A percentile compares a stretch with the other conserved stretches of the same genome.
Conservation (phyloP, 371 early-diverging fungal species). For the Fennellomyces sp. region DNA sequence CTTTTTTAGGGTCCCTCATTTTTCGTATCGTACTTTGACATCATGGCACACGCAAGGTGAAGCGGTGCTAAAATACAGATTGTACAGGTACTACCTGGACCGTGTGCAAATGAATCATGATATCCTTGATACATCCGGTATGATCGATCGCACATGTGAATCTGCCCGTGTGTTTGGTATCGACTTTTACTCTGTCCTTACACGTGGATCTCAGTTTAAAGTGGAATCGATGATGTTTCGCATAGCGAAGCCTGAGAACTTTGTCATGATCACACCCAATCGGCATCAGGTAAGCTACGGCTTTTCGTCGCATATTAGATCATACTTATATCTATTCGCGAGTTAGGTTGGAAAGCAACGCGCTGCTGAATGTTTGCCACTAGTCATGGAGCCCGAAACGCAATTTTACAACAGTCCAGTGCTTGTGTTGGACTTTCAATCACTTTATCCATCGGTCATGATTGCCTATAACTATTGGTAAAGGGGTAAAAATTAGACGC, state of each 20-base stretch:
- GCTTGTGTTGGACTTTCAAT: slow-evolving; percentile 90
- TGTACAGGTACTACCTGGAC: slow-evolving; percentile 68
- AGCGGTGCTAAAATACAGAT: slow-evolving; percentile 58
- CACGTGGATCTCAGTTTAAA: slow-evolving; percentile 88
- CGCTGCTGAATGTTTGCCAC: slow-evolving; percentile 81
- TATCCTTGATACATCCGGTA: slow-evolving; percentile 72
- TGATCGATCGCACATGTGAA: slow-evolving; percentile 77
- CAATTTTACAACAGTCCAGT: slow-evolving; percentile 82
- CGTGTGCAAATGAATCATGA: slow-evolving; percentile 68
- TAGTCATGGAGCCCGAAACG: slow-evolving; percentile 88
- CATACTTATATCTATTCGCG: not conserved
- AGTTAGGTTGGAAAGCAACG: slow-evolving; percentile 67
- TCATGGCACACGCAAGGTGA: slow-evolving; percentile 63
- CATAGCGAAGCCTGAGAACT: slow-evolving; percentile 82
- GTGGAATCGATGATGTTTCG: slow-evolving; percentile 90
- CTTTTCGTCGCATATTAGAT: not conserved
- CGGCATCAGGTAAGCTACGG: slow-evolving; percentile 56
- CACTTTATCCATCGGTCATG: slow-evolving; percentile 92
- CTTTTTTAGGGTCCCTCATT: slow-evolving; percentile 58
- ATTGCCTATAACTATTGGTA: slow-evolving; percentile 94
- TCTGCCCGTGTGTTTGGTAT: slow-evolving; percentile 89
- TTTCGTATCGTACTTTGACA: slow-evolving; percentile 56
- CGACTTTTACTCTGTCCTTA: slow-evolving; percentile 83
- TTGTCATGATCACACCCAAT: slow-evolving; percentile 63
- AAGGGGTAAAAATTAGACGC: too few relatives aligned